Base-by-base conservation (phyloP, 805 yeast species). In the Phaffomyces thermotolerans region DNA sequence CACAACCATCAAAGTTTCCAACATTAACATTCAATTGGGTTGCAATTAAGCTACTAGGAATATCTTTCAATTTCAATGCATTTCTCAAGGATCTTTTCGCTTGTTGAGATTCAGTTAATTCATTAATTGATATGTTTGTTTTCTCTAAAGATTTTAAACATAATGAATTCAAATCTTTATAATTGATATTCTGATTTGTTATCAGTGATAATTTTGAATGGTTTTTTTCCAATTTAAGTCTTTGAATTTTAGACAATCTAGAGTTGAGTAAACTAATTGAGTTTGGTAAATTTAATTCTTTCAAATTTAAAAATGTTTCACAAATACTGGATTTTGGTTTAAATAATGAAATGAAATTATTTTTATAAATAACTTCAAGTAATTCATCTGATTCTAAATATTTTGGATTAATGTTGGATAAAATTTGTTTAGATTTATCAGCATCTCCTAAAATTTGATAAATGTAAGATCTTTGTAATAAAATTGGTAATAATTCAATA, bases 381-480 rank as follows among this genome's bases (percentile, higher is more conserved):
- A 65, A 52, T 17, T 60, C 59, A 10, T 65, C 59, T 10, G 32
- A 17, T 7, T 44, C 45, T 10, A n/a, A 53, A 34, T 17, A 12
- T 27, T 27, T 8, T 10, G 45, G 43, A 9, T 53, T 45, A n/a
- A 75, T 53, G 2, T 52, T 45, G 1, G 58, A 48, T 40, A 79
- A 59, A 0, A 76, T 54, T 1, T 57, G 49, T 37, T 64, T 49
- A 3, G 79, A 63, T 17, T 65, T 62, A 1, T 54, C 62, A 1
- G 46, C 35, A 6, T 72, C 57, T 4, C 74, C 75, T 27, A 56
- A 40, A 6, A 65, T 36, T 44, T 77, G 77, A 37, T 72, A 60
- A 17, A 81, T 71, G 53, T 73, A 83, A 2, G 87, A 78, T 35
- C 67, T 67, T 50, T 84, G 83, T 37, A 82, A 57, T 45, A 72